Base-by-base conservation (phyloP, 2,329 filamentous ascomycete species). In the Aspergillus intermedius region DNA sequence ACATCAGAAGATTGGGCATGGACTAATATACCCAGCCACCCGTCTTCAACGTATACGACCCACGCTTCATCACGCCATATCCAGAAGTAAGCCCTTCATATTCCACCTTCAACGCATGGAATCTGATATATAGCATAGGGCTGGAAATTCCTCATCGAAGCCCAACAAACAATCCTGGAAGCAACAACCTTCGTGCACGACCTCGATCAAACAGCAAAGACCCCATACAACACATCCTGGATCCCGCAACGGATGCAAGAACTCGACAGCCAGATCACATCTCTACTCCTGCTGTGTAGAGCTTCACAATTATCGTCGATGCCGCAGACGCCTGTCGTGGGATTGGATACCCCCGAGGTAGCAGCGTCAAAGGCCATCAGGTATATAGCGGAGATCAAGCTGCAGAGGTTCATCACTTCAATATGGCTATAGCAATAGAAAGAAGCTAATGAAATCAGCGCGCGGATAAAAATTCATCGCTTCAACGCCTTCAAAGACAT, bases 361-460 rank as follows among this genome's bases (percentile, higher is more conserved):
- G 50, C 58, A 8, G 56, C 58, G 2, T 52, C 60, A 2, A 52
- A 46, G 34, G 51, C 57, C 5, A 52, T 65, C 30, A 48, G 52
- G 8, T 50, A 48, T 8, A 60, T 63, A 47, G 54, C 60, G 1
- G 57, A 61, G 35, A 62, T 65, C 25, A 63, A 64, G 40, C 46
- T 66, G 42, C 53, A 55, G 34, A 57, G 51, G 56, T 57, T 49
- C 17, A 13, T 21, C 15, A 10, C 37, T 10, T 12, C 6, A 4
- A 9, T 40, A 10, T 15, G 21, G 21, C n/a, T 15, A 37, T n/a
- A 37, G 34, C 13, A 17, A 37, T 37, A 13, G 34, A 9, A 17
- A 5, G 17, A 40, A 19, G 15, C n/a, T 40, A 19, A 40, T 15
- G 2, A 12, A 3, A 40, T 17, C 5, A 63, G 60, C 12, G 52